Conservation (phyloP, 352 stramenopile species). For the Aphanomyces stellatus region DNA sequence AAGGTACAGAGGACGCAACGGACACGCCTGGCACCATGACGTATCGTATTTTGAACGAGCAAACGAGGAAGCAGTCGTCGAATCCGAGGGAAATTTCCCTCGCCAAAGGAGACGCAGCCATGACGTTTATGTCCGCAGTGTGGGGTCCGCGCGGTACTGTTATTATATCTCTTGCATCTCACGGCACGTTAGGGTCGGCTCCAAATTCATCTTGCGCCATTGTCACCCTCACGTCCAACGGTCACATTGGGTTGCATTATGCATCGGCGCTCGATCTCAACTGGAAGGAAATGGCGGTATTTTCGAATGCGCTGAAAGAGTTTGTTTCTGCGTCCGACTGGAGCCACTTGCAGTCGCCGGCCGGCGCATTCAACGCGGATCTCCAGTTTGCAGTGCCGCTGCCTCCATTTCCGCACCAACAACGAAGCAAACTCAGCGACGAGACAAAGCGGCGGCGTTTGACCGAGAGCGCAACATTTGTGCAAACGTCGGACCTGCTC, state of each 20-base stretch:
- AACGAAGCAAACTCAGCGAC: slow-evolving; percentile 21
- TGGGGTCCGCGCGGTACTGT: slow-evolving; percentile 44
- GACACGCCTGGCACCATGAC: slow-evolving; percentile 27
- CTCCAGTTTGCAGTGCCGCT: background rate
- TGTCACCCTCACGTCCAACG: slow-evolving; percentile 46
- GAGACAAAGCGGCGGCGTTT: background rate
- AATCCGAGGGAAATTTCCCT: slow-evolving; percentile 78
- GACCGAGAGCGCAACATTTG: slow-evolving; percentile 20
- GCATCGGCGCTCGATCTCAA: slow-evolving; percentile 71
- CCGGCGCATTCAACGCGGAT: slow-evolving; percentile 27
- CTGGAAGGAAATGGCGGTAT: slow-evolving; percentile 58
- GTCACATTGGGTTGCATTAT: slow-evolving; percentile 58
- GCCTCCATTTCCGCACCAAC: background rate
- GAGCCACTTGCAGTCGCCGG: background rate
- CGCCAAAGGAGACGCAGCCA: slow-evolving; percentile 52
- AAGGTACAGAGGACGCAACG: background rate
- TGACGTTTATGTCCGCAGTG: slow-evolving; percentile 43
- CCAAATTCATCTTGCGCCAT: slow-evolving; percentile 64
- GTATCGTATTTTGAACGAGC: slow-evolving; percentile 59
- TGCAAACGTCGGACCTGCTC: slow-evolving; percentile 49
- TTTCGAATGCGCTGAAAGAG: slow-evolving; percentile 51
- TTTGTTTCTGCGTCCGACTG: background rate
- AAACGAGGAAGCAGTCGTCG: slow-evolving; percentile 49
- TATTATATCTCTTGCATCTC: background rate
- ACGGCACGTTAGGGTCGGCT: slow-evolving; percentile 33